Evolutionary conservation across 306 rosid species (phyloP).

Genomic region (Abrus pulchellus): DNA sequence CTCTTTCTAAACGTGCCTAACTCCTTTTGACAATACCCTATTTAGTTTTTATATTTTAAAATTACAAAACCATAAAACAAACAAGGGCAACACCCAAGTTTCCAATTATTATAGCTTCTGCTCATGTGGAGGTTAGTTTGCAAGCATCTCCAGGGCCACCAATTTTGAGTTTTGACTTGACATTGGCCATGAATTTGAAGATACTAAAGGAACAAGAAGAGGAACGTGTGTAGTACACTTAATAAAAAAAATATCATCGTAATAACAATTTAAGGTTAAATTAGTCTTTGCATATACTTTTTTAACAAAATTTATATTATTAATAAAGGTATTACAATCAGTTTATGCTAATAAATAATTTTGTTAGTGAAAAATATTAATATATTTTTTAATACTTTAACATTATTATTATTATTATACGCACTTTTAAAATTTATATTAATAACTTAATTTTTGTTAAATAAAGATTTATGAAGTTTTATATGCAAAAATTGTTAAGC

Average conservation of each 20-base stretch:
- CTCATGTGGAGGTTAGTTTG: conserved; percentile 50
- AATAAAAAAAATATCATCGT: too few species aligned
- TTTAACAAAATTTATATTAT: too few species aligned
- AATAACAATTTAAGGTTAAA: too few species aligned
- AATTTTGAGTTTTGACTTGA: conserved; percentile 64
- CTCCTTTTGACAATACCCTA: conserved; percentile 57
- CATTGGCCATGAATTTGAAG: conserved; percentile 11
- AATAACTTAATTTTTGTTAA: too few species aligned
- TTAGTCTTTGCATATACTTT: too few species aligned
- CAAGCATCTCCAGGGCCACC: conserved; percentile 58
- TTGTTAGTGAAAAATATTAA: too few species aligned
- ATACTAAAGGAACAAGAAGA: conserved; percentile 36
- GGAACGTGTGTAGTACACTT: background rate
- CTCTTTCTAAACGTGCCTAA: conserved; percentile 58
- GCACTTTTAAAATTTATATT: too few species aligned
- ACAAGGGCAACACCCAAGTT: conserved; percentile 18
- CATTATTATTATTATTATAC: too few species aligned
- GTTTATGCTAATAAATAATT: too few species aligned
- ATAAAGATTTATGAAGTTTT: background rate
- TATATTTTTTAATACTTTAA: too few species aligned
- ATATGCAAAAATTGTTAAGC: background rate
- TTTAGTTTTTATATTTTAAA: background rate
- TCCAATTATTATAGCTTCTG: conserved; percentile 42
- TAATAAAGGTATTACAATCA: too few species aligned
- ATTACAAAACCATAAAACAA: background rate